Base-by-base conservation (phyloP, 306 rosid genomes). In the Cucurbita ficifolia region DNA sequence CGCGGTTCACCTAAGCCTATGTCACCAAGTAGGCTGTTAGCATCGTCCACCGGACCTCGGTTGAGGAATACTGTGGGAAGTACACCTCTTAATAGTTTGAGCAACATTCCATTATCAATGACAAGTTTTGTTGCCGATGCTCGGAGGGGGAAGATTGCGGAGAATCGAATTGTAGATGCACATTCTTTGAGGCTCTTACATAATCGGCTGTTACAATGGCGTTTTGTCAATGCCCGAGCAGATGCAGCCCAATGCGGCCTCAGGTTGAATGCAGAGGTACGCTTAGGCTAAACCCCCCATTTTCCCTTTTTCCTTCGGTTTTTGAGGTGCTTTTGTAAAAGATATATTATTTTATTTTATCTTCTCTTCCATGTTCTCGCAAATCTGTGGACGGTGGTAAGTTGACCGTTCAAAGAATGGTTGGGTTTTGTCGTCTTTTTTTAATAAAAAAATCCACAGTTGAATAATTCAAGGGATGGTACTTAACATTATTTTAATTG, bases 241-340 rank as follows among this genome's bases (percentile, higher is more conserved):
- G 86, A 83, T 81, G 77, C 84, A 80, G 53, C 96, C 17, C 89
- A 85, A 52, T 80, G 84, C 70, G 85, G 79, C 40, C 99, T 84
- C 84, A 88, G 75, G 73, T 79, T 82, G 79, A 94, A 85, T 81
- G 91, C 96, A n/a, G 99, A 94, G 97, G 99, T 94, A 76, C 61
- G 69, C 10, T 68, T 81, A 60, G 49, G 8, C 1, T 16, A 57
- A 11, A 5, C 7, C 52, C 39, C 63, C 38, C 35, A 12, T 57
- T 24, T 57, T 12, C 12, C 24, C 16, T 10, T 17, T 22, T 11
- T 36, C 14, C 69, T 61, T 61, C 38, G 22, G 69, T 63, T 18
- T 63, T 63, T 39, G 13, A 39, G 16, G 49, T 18, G 1, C 1
- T 18, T 22, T 40, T 13, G 18, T 40, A 40, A 39, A 18, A 64